Base-by-base conservation (phyloP, 2,329 filamentous ascomycete species). In the Neodidymelliopsis sp. region DNA sequence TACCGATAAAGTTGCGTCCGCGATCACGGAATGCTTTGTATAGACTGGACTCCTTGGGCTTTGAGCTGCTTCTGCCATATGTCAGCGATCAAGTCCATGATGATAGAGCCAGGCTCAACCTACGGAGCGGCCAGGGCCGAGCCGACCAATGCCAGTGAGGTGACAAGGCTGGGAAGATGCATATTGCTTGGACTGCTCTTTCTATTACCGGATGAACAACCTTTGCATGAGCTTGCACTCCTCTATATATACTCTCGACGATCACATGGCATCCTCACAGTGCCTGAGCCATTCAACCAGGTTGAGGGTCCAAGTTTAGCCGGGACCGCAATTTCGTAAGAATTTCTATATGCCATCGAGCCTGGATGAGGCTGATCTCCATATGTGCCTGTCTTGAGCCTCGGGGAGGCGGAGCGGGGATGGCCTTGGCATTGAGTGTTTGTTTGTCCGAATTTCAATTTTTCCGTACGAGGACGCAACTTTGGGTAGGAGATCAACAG, bases 81-180 rank as follows among this genome's bases (percentile, higher is more conserved):
- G 20, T 45, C 13, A 50, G 35, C n/a, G 10, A 18, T 27, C 2
- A 10, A 9, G 4, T 22, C 6, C 23, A 25, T 19, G 5, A 18
- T n/a, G n/a, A 24, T 23, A 16, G 4, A n/a, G 10, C 15, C 10
- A 18, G 9, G 4, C 49, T n/a, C 13, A 24, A 31, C 39, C 11
- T 20, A 48, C 35, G 46, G 65, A 13, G 49, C 48, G 40, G 65
- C 65, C 44, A 61, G 34, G 36, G 53, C 59, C 19, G 62, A 62
- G 37, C 60, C 45, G 52, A 54, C 47, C 22, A 65, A 35, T 20
- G 62, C 60, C 52, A 67, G 39, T 31, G 56, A 51, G 31, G 60
- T 53, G 46, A 65, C 37, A 16, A 67, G 44, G 39, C 37, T 61
- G n/a, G 63, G 60, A 52, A 67, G 59, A 53, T 59, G 62, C 65